Conservation (phyloP, 345 rosid genomes). For the Eucalyptus tenuipes region DNA sequence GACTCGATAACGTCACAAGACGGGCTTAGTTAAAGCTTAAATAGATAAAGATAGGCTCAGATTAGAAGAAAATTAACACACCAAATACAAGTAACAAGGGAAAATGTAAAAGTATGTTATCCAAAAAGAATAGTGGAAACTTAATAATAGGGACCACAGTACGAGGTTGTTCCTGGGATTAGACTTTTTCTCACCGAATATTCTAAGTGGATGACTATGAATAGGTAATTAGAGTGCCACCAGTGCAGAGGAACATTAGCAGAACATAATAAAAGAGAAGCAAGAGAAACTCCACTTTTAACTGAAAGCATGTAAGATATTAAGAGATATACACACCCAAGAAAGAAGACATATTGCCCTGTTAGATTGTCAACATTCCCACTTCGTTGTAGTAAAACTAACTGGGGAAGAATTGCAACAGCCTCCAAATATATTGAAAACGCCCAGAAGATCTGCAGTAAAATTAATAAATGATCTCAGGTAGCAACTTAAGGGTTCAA, state of each 20-base stretch:
- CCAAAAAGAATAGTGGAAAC: neutral
- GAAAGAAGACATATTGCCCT: conserved; percentile 88
- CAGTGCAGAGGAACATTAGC: neutral
- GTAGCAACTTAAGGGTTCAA: neutral
- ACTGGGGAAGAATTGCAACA: conserved; percentile 87
- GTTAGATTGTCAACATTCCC: conserved; percentile 96
- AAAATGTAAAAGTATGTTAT: neutral
- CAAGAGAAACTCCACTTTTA: neutral
- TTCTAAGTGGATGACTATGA: neutral
- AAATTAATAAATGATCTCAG: neutral
- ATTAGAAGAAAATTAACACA: neutral
- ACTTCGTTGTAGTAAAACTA: conserved; percentile 82
- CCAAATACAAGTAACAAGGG: neutral
- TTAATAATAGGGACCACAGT: neutral
- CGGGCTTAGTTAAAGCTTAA: neutral
- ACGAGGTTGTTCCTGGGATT: neutral
- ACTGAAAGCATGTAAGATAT: neutral
- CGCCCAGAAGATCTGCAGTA: conserved; percentile 69
- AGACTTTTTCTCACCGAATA: neutral
- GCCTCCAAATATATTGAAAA: conserved; percentile 95
- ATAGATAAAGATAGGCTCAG: neutral
- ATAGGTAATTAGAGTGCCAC: neutral
- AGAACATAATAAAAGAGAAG: neutral
- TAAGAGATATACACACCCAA: conserved; percentile 52
- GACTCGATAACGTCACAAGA: neutral